A percentile compares a stretch with the other conserved stretches of the same genome.
Conservation (phyloP, 192 early-diverging fungal genomes). For the Backusella tuberculispora region DNA sequence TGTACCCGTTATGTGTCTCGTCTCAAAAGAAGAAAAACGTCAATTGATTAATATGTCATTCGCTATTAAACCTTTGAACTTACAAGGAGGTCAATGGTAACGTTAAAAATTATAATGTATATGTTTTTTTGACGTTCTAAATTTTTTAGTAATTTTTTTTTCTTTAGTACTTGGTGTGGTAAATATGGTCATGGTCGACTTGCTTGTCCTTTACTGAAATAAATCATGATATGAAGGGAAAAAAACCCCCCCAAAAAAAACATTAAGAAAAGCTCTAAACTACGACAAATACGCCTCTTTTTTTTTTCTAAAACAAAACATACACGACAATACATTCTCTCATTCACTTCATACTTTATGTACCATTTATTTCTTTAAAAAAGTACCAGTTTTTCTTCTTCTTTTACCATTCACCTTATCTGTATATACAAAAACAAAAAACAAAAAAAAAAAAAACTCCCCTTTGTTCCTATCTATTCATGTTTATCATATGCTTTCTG, state of each 20-base stretch:
- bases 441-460: too few relatives aligned
- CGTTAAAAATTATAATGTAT: neutral
- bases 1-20: neutral
- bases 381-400: neutral
- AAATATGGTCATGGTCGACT: constrained; percentile 34
- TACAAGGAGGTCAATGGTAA: constrained; percentile 41
- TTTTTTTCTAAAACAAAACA: neutral
- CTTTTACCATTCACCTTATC: neutral
- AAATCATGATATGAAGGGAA: neutral
- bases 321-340: neutral
- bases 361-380: neutral
- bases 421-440: neutral
- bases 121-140: neutral
- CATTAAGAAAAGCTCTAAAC: neutral
- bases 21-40: neutral
- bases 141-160: neutral
- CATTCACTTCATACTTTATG: neutral
- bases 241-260: neutral
- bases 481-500: neutral
- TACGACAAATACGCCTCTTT: constrained; percentile 5
- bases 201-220: constrained; percentile 33
- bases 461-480: neutral
- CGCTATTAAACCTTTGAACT: constrained; percentile 30
- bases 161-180: constrained; percentile 36
- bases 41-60: constrained; percentile 10